These are phyloP conservation scores for Phycomyces blakesleeanus DNA, from an alignment of 192 early-diverging fungal species.

Conservation along the genomic window DNA sequence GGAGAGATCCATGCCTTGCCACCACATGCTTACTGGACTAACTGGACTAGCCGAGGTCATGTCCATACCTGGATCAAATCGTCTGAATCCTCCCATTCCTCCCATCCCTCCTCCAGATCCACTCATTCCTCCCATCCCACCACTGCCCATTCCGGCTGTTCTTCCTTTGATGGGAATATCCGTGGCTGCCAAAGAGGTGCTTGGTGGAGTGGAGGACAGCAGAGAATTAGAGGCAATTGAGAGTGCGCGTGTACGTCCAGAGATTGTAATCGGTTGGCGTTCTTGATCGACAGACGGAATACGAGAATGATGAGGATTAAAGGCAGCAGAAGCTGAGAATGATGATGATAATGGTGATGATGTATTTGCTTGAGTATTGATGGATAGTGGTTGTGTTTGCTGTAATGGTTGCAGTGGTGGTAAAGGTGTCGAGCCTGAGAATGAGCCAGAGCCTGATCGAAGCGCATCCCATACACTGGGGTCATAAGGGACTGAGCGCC, in stretches of 20 bases:
- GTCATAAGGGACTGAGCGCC: slow-evolving; percentile 34
- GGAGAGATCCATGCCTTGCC: slow-evolving; percentile 20
- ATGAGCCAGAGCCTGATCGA: slow-evolving; percentile 10
- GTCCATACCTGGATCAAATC: too few species aligned
- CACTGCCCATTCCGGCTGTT: too few species aligned
- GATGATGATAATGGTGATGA: background rate
- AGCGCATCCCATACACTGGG: slow-evolving; percentile 15
- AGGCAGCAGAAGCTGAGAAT: background rate
- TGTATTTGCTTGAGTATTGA: too few species aligned
- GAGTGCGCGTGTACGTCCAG: slow-evolving; percentile 16
- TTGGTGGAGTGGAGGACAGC: background rate
- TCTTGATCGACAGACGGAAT: slow-evolving; percentile 1
- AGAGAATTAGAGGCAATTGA: slow-evolving; percentile 13
- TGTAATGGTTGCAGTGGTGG: background rate
- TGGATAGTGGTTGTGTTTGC: too few species aligned
- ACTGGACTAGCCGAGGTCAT: background rate
- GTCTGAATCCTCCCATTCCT: background rate
- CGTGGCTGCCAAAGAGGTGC: slow-evolving; percentile 1
- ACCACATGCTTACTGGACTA: slow-evolving; percentile 7
- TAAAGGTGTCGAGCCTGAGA: background rate
- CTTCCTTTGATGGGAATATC: background rate
- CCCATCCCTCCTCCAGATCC: too few species aligned
- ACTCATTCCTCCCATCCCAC: too few species aligned
- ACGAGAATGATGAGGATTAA: slow-evolving; percentile 1
- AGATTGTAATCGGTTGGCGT: slow-evolving; percentile 17